Percentiles rank a stretch among this genome's conserved stretches.
These are phyloP conservation scores for Malus hybrid DNA, from an alignment of 331 rosid genomes.

Conservation along the genomic window DNA sequence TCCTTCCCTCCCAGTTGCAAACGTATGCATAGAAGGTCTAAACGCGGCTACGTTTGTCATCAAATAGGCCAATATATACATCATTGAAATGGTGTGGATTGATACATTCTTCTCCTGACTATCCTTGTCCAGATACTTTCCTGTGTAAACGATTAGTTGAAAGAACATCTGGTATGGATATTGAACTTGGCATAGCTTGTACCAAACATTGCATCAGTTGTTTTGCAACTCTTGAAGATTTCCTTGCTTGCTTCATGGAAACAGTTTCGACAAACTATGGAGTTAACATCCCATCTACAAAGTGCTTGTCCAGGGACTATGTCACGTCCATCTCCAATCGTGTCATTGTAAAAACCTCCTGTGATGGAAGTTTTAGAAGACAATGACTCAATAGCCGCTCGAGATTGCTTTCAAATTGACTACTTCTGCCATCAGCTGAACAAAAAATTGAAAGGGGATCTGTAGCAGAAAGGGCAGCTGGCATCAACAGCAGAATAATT, in stretches of 20 bases:
- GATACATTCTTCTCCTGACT: constrained; percentile 7
- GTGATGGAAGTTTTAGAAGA: constrained; percentile 14
- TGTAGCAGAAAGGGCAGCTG: constrained; percentile 9
- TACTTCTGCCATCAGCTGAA: constrained; percentile 11
- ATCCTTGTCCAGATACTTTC: constrained; percentile 21
- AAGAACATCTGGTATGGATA: constrained; percentile 31
- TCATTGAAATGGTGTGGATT: constrained; percentile 3
- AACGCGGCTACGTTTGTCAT: constrained; percentile 30
- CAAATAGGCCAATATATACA: constrained; percentile 8
- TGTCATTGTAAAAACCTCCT: constrained; percentile 32
- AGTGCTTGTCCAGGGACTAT: constrained; percentile 47
- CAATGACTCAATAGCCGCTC: constrained; percentile 23
- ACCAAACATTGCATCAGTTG: constrained; percentile 44
- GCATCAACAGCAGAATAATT: constrained; percentile 10
- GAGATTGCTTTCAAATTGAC: constrained; percentile 34
- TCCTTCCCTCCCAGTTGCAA: constrained; percentile 23
- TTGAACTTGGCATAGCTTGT: constrained; percentile 43
- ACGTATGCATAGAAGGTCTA: constrained; percentile 12
- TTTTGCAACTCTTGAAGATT: constrained; percentile 21
- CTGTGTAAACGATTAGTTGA: constrained; percentile 16
- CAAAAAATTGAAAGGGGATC: constrained; percentile 29
- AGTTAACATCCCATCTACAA: constrained; percentile 48
- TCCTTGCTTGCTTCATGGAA: constrained; percentile 40
- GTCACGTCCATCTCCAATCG: constrained; percentile 6
- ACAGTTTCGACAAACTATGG: constrained; percentile 34